A percentile compares a stretch with the other conserved stretches of the same genome.
These are phyloP conservation scores for Tinospora cordifolia DNA, from an alignment of 164 flowering plant species.

Conservation along the genomic window DNA sequence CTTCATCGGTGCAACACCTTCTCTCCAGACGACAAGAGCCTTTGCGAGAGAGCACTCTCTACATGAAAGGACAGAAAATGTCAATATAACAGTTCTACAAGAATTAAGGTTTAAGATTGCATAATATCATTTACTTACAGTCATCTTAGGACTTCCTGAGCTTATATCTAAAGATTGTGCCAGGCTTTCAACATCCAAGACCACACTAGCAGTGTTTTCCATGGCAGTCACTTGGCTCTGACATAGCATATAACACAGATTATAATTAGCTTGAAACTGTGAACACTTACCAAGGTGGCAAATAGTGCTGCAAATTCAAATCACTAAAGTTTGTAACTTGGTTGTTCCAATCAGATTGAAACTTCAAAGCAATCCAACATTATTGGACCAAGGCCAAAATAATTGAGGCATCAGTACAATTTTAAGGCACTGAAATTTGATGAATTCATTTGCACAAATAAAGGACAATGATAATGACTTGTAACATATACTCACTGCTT, in stretches of 20 bases:
- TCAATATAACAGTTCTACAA: background rate
- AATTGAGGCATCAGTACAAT: background rate
- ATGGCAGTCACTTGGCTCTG: constrained; percentile 16
- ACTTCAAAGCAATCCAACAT: background rate
- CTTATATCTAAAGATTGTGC: constrained; percentile 19
- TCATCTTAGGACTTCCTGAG: constrained; percentile 31
- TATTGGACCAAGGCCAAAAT: background rate
- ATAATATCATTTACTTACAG: constrained; percentile 11
- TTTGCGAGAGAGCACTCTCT: constrained; percentile 32
- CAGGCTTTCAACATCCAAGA: constrained; percentile 29
- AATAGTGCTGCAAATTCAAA: too few relatives aligned
- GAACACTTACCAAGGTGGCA: too few relatives aligned
- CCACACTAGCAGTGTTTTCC: constrained; percentile 23
- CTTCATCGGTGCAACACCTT: constrained; percentile 18
- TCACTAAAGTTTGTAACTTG: background rate
- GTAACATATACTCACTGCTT: too few relatives aligned
- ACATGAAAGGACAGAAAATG: background rate
- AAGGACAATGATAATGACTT: too few relatives aligned
- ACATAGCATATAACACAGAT: constrained; percentile 1
- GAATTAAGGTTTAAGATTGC: too few relatives aligned
- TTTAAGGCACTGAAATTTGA: too few relatives aligned
- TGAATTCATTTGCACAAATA: too few relatives aligned
- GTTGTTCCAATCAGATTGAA: background rate
- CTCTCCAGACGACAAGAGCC: constrained; percentile 25
- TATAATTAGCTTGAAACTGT: constrained; percentile 6